Conservation (phyloP, 169 alveolate species). For the Eimeria sp. region DNA sequence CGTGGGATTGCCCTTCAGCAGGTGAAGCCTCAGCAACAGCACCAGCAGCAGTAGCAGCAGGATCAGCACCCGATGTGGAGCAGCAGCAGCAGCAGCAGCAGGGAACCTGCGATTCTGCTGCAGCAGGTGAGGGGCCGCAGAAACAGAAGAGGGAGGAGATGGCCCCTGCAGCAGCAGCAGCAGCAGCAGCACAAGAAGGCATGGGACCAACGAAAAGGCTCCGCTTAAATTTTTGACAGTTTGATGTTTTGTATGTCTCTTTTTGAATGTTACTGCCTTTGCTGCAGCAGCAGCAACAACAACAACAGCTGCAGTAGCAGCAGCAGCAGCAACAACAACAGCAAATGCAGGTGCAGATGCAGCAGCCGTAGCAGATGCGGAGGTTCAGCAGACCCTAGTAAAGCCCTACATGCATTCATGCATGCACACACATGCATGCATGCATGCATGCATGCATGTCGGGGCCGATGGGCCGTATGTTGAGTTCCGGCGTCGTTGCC, state of each 20-base stretch:
- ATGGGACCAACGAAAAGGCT: conserved; percentile 25
- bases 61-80: conserved; percentile 14
- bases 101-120: neutral
- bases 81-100: conserved; percentile 37
- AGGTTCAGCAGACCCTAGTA: neutral
- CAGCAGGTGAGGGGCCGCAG: neutral
- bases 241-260: neutral
- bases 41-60: conserved; percentile 3
- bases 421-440: conserved; percentile 5
- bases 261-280: neutral
- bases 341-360: neutral
- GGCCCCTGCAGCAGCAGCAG: conserved; percentile 30
- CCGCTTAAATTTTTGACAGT: neutral
- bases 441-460: conserved; percentile 25
- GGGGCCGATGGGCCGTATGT: too few relatives aligned
- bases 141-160: conserved; percentile 23
- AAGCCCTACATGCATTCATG: neutral
- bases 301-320: conserved; percentile 16
- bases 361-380: neutral
- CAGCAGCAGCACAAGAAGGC: conserved; percentile 28
- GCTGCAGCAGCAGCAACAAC: conserved; percentile 46
- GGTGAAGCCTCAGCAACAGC: neutral
- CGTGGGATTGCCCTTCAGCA: neutral
- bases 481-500: too few relatives aligned
- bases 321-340: conserved; percentile 17